Conservation (phyloP, 805 yeast species). For the Wickerhamomyces hampshirensis region DNA sequence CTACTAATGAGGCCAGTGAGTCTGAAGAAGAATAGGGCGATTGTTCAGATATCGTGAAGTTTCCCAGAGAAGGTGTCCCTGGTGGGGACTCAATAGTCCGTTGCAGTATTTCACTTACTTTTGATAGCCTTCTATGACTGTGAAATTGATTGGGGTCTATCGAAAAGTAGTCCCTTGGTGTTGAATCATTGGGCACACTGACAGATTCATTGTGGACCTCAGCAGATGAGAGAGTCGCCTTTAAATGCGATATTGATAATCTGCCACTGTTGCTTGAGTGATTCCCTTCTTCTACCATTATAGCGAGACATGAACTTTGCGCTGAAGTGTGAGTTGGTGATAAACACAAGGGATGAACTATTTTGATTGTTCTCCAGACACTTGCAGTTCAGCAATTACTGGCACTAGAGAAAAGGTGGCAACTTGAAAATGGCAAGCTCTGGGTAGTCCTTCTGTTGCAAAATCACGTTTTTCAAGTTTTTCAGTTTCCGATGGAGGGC, state of each 20-base stretch:
- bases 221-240: conserved; percentile 19
- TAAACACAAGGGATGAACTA: too few relatives aligned
- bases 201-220: conserved; percentile 9
- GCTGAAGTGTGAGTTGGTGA: too few relatives aligned
- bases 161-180: conserved; percentile 8
- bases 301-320: too few relatives aligned
- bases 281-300: conserved; percentile 6
- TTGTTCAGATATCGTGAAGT: conserved; percentile 5
- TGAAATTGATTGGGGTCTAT: not conserved
- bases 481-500: too few relatives aligned
- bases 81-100: conserved; percentile 17
- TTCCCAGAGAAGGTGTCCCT: conserved; percentile 9
- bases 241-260: conserved; percentile 7
- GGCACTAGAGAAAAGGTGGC: not conserved
- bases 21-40: conserved; percentile 31
- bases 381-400: too few relatives aligned
- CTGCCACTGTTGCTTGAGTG: conserved; percentile 5
- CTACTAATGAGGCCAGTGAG: conserved; percentile 33
- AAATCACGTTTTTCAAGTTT: not conserved
- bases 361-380: too few relatives aligned
- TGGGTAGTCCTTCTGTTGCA: not conserved
- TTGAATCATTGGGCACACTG: not conserved
- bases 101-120: conserved; percentile 17
- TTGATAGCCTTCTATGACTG: conserved; percentile 11
- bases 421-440: not conserved